Base-by-base conservation (phyloP, 1,284 basidiomycete genomes). In the Tylopilus sp. region DNA sequence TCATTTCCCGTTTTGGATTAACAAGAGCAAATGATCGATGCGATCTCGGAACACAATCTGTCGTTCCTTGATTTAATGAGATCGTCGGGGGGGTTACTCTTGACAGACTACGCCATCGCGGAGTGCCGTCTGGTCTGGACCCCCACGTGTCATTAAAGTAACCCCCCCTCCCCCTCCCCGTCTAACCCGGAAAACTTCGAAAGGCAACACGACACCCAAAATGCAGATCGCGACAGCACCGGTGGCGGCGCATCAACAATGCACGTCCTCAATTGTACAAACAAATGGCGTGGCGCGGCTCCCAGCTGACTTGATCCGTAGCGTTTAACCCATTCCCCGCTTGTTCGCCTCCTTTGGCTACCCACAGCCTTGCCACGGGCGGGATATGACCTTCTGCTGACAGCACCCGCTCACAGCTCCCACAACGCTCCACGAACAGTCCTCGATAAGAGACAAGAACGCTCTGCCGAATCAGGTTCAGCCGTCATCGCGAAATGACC, bases 331-430 rank as follows among this genome's bases (percentile, higher is more conserved):
- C n/a, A 15, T 16, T 33, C 31, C n/a, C n/a, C 8, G 23, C 12
- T 26, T 18, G 6, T 21, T 41, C 42, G 8, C 12, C 6, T 11
- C 44, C 49, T 43, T 50, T 55, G 5, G 64, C 71, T n/a, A 63
- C 69, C 78, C 79, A 85, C 30, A 77, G 60, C 34, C 85, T 76
- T 26, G 78, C 81, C 6, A 87, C 82, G 0, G 85, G 81, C 1
- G 86, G 86, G 13, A 84, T 71, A 60, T 86, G 83, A 0, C 79
- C 82, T 53, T 87, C 85, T 1, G 71, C 68, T 0, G 83, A 82
- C 15, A 88, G 68, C 21, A 88, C 78, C 11, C 84, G 77, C 41
- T 74, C 67, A 57, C 86, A 89, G 21, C 66, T 65, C 9, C 64
- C 66, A 58, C 86, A 89, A 5, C 68, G 74, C 30, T 78, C 74